phyloP scores from a whole-genome alignment of 192 early-diverging fungal genomes.

The Neocallimastix lanati region DNA sequence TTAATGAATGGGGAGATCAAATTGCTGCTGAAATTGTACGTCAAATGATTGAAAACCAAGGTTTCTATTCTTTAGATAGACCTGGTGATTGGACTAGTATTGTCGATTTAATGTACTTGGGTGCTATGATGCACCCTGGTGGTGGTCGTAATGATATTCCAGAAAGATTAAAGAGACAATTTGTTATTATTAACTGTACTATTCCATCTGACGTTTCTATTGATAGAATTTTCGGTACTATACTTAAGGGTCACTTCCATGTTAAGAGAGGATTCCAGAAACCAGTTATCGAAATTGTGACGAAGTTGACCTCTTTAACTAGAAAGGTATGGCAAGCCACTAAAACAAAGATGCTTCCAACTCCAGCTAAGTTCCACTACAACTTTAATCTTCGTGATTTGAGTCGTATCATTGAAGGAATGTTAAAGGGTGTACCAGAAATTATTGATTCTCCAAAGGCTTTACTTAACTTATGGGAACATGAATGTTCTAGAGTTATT shows the following conservation, averaged over 20 bases:
- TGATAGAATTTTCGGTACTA: conserved; percentile 44
- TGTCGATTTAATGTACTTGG: conserved; percentile 37
- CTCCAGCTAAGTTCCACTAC: conserved; percentile 49
- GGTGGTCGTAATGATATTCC: conserved; percentile 48
- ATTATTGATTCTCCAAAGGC: conserved; percentile 22
- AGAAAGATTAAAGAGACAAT: conserved; percentile 32
- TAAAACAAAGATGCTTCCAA: conserved; percentile 47
- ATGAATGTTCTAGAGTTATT: conserved; percentile 37
- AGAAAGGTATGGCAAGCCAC: conserved; percentile 38
- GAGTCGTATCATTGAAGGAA: conserved; percentile 38
- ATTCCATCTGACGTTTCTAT: conserved; percentile 44
- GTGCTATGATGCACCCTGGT: conserved; percentile 49
- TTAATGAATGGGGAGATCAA: conserved; percentile 52
- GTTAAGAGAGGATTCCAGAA: conserved; percentile 26
- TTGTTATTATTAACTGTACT: conserved; percentile 39
- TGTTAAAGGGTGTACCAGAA: conserved; percentile 32
- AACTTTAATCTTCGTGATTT: conserved; percentile 47
- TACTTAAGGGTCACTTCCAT: conserved; percentile 44
- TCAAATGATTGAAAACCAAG: conserved; percentile 44
- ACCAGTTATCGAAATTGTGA: conserved; percentile 20
- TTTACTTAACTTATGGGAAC: conserved; percentile 36
- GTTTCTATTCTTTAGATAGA: conserved; percentile 41
- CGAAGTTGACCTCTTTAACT: conserved; percentile 23
- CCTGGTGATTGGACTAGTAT: conserved; percentile 47
- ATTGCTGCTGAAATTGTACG: conserved; percentile 39